A percentile compares a stretch with the other conserved stretches of the same genome.
Conservation (phyloP, 2,329 filamentous ascomycete species). For the Diaporthe ilicicola region DNA sequence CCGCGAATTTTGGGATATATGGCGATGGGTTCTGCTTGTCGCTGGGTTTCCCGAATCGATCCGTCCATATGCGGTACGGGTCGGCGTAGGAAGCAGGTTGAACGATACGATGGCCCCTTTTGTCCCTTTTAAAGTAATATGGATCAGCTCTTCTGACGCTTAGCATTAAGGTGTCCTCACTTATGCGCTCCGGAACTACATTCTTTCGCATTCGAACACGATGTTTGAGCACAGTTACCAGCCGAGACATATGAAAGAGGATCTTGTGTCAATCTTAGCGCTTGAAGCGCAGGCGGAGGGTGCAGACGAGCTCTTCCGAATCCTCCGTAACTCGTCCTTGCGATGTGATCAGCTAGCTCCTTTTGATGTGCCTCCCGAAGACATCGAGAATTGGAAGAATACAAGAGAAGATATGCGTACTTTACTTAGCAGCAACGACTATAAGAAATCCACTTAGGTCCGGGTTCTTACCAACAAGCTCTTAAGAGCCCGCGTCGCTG, state of each 20-base stretch:
- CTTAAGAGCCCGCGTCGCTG: neutral
- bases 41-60: neutral
- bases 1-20: neutral
- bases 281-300: neutral
- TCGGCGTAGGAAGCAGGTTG: conserved; percentile 2
- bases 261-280: conserved; percentile 1
- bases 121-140: neutral
- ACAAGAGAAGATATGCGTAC: neutral
- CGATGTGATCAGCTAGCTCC: neutral
- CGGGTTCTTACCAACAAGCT: neutral
- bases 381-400: neutral
- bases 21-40: neutral
- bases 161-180: neutral
- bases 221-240: conserved; percentile 10
- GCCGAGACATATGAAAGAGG: neutral
- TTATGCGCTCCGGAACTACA: conserved; percentile 1
- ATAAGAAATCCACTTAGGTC: neutral
- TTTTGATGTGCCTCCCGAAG: neutral
- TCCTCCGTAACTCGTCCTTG: neutral
- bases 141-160: neutral
- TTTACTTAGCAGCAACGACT: neutral
- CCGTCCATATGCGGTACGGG: neutral
- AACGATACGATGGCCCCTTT: neutral
- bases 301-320: neutral
- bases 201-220: neutral